Conservation (phyloP, 495 filamentous ascomycete genomes). For the Podospora anserina region DNA sequence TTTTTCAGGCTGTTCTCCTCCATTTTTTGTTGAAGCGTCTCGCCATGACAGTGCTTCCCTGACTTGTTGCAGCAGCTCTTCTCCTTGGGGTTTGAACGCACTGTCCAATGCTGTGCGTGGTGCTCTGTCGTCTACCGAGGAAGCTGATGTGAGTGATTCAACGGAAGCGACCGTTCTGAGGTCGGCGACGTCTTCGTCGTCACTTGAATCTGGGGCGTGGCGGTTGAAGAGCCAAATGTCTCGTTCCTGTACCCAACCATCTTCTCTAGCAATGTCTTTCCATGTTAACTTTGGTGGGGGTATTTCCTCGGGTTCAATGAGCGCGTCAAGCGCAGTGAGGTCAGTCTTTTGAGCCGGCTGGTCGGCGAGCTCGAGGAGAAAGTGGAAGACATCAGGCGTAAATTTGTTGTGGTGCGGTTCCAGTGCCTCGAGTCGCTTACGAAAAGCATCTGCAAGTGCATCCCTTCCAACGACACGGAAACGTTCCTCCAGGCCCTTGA, state of each 20-base stretch:
- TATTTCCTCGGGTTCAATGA: constrained; percentile 44
- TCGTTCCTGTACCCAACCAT: constrained; percentile 64
- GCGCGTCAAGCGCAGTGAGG: constrained; percentile 56
- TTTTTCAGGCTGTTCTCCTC: constrained; percentile 39
- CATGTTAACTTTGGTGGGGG: constrained; percentile 57
- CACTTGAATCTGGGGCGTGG: constrained; percentile 65
- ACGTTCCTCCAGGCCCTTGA: constrained; percentile 84
- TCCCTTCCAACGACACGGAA: constrained; percentile 77
- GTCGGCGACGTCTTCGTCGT: constrained; percentile 44
- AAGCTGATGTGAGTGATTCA: constrained; percentile 25
- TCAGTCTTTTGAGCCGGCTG: constrained; percentile 68
- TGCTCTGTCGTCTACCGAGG: constrained; percentile 36
- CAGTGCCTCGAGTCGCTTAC: constrained; percentile 59
- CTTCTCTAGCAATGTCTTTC: constrained; percentile 70
- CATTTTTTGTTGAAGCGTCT: constrained; percentile 29
- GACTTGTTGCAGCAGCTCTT: constrained; percentile 48
- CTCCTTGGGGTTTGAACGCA: constrained; percentile 33
- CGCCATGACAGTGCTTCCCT: constrained; percentile 65
- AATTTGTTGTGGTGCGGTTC: constrained; percentile 52
- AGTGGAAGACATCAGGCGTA: constrained; percentile 74
- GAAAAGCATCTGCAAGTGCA: constrained; percentile 73
- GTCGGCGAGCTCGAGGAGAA: constrained; percentile 80
- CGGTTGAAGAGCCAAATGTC: constrained; percentile 77
- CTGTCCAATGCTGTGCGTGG: constrained; percentile 38
- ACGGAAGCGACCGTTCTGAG: constrained; percentile 33